phyloP scores from a whole-genome alignment of 2,329 filamentous ascomycete species.

The Paraconiothyrium brasiliense region DNA sequence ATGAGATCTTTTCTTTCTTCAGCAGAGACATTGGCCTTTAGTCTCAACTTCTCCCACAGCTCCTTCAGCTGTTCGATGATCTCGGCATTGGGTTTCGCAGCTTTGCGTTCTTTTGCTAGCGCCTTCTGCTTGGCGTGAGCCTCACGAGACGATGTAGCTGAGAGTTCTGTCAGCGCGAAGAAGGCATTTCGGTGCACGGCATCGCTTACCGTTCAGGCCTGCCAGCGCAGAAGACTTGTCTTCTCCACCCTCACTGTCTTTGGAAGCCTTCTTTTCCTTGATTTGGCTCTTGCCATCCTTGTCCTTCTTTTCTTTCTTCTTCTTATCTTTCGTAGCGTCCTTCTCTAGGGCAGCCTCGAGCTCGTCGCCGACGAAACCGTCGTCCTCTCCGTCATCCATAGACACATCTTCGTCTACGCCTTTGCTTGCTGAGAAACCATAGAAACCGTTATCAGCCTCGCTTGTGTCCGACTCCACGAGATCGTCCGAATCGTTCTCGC shows the following conservation, averaged over 20 bases:
- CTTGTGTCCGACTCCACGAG: slow-evolving; percentile 48
- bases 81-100: slow-evolving; percentile 91
- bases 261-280: slow-evolving; percentile 37
- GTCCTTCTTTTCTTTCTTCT: slow-evolving; percentile 30
- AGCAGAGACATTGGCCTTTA: slow-evolving; percentile 91
- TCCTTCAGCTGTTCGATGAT: slow-evolving; percentile 90
- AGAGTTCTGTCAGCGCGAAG: slow-evolving; percentile 25
- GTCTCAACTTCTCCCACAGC: slow-evolving; percentile 91
- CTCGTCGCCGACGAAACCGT: slow-evolving; percentile 22
- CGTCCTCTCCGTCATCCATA: slow-evolving; percentile 27
- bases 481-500: slow-evolving; percentile 39
- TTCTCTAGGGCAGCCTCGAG: slow-evolving; percentile 18
- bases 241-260: slow-evolving; percentile 26
- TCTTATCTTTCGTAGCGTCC: slow-evolving; percentile 22
- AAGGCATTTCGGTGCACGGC: neutral
- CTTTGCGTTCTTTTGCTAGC: slow-evolving; percentile 86
- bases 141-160: slow-evolving; percentile 80
- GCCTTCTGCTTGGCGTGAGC: slow-evolving; percentile 93
- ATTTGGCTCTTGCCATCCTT: slow-evolving; percentile 11
- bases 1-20: slow-evolving; percentile 89
- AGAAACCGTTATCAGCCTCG: slow-evolving; percentile 48
- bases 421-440: slow-evolving; percentile 37
- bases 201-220: slow-evolving; percentile 38
- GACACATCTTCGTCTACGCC: slow-evolving; percentile 28
- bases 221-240: slow-evolving; percentile 34